Base-by-base conservation (phyloP, 108 stramenopile species). In the Parmales sp. region DNA sequence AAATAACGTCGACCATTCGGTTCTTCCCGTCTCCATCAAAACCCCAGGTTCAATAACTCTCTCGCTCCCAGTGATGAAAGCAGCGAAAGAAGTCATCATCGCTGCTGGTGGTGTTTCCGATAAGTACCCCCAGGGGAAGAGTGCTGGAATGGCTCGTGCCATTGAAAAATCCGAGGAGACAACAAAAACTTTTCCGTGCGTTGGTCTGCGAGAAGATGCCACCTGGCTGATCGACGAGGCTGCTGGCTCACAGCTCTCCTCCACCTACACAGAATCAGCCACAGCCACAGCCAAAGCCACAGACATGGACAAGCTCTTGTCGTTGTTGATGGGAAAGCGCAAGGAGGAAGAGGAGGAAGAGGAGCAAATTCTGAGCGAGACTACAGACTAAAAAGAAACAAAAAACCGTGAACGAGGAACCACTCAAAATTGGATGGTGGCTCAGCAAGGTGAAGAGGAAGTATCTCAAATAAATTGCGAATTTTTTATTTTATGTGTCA, bases 101-200 rank as follows among this genome's bases (percentile, higher is more conserved):
- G 76, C 84, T 7, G 90, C 90, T 0, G 79, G 82, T 38, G 90
- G 90, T 1, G 68, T 83, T 26, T 75, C 73, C 1, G 84, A 77
- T 4, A 90, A 90, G 63, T 90, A 90, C 76, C 90, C 87, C 8
- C 72, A 84, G 37, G 90, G 90, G 3, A 90, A 90, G 68, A 67
- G 81, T 23, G 72, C 39, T 19, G 90, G 77, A 9, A 90, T 90
- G 90, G 69, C 72, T 38, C 38, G 83, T 60, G 90, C 87, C 4
- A 78, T 90, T 70, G 75, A 46, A 7, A 81, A 81, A 26, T 71
- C 69, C 19, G 65, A 72, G 25, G 85, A 82, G 51, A 86, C 86
- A 13, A 69, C 81, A 1, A 43, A 71, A 28, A 64, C 65, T 25
- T 90, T 90, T 68, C 90, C 90, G 7, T 87, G 87, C 18, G 77